A percentile compares a stretch with the other conserved stretches of the same genome.
Conservation (phyloP, 495 filamentous ascomycete species). For the Penicillium antarcticum region DNA sequence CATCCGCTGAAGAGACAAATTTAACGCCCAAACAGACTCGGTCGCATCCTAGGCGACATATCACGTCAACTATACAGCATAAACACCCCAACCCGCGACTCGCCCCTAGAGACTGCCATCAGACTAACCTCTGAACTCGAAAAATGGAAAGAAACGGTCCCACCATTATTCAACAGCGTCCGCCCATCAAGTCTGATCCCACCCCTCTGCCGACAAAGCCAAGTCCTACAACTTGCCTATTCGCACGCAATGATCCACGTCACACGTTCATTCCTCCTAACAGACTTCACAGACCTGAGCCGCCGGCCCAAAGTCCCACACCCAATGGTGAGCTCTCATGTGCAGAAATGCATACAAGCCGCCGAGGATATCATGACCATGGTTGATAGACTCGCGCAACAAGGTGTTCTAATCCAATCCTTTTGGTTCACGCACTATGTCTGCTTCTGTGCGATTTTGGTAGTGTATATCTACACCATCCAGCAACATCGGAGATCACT, state of each 20-base stretch:
- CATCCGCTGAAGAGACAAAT: background rate
- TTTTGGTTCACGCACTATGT: slow-evolving; percentile 56
- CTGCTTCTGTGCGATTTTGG: slow-evolving; percentile 52
- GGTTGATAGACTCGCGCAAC: slow-evolving; percentile 36
- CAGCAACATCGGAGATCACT: slow-evolving; percentile 40
- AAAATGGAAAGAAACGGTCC: slow-evolving; percentile 40
- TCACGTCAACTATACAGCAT: slow-evolving; percentile 48
- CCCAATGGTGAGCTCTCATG: slow-evolving; percentile 29
- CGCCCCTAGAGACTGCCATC: slow-evolving; percentile 36
- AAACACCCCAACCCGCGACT: slow-evolving; percentile 35
- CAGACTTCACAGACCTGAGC: slow-evolving; percentile 46
- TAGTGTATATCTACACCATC: slow-evolving; percentile 54
- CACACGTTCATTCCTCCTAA: slow-evolving; percentile 54
- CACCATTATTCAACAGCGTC: slow-evolving; percentile 44
- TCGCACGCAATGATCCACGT: slow-evolving; percentile 53
- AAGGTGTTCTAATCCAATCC: slow-evolving; percentile 36
- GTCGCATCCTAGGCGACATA: slow-evolving; percentile 42
- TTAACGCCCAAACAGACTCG: slow-evolving; percentile 29
- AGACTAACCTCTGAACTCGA: slow-evolving; percentile 35
- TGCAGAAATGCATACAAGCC: slow-evolving; percentile 44
- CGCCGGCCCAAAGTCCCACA: slow-evolving; percentile 30
- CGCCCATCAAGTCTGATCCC: slow-evolving; percentile 45
- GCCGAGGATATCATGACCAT: slow-evolving; percentile 40
- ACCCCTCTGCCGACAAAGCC: slow-evolving; percentile 52
- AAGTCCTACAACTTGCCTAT: slow-evolving; percentile 51